Percentiles rank a stretch among this genome's conserved stretches.
Conservation (phyloP, 495 filamentous ascomycete species). For the Penicillium argentinense region DNA sequence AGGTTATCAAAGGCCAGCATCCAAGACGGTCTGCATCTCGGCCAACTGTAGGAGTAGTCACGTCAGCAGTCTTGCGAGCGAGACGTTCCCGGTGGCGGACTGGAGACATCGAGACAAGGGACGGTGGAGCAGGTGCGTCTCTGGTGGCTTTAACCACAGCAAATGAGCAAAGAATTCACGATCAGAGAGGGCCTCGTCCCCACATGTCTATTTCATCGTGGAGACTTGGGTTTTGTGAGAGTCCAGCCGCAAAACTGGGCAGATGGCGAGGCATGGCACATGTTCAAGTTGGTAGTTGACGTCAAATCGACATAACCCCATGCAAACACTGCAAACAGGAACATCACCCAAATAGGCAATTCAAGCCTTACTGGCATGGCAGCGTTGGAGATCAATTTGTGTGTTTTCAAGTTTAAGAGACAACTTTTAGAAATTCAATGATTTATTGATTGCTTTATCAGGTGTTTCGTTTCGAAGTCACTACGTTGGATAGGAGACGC, state of each 20-base stretch:
- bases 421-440: too few species aligned
- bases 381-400: too few species aligned
- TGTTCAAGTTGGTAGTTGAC: neutral
- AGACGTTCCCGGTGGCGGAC: constrained; percentile 20
- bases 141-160: constrained; percentile 8
- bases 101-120: constrained; percentile 14
- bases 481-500: too few species aligned
- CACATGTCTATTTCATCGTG: constrained; percentile 18
- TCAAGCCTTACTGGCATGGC: too few species aligned
- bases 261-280: constrained; percentile 9
- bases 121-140: constrained; percentile 12
- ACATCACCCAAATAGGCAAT: constrained; percentile 5
- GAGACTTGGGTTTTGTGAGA: constrained; percentile 10
- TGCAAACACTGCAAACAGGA: constrained; percentile 14
- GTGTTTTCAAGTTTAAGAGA: too few species aligned
- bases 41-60: constrained; percentile 8
- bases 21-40: constrained; percentile 7
- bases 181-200: neutral
- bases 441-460: too few species aligned
- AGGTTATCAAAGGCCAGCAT: neutral
- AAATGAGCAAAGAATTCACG: constrained; percentile 4
- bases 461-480: too few species aligned
- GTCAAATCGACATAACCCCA: neutral
- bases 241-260: constrained; percentile 6
- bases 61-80: constrained; percentile 22